Conservation (phyloP, 2,329 filamentous ascomycete species). For the Helminthosporium solani region DNA sequence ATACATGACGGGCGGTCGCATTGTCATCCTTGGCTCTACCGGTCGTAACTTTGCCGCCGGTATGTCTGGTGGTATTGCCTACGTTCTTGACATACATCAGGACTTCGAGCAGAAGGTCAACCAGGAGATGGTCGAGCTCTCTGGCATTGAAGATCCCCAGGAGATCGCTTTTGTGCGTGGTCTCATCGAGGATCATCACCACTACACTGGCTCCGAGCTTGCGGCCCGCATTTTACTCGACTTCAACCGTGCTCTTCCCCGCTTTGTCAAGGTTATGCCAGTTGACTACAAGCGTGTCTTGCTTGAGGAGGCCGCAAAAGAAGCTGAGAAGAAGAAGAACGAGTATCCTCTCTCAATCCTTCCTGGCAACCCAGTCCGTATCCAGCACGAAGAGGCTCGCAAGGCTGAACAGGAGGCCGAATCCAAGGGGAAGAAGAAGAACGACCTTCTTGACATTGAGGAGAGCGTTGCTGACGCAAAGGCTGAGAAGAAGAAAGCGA, state of each 20-base stretch:
- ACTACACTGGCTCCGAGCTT: slow-evolving; percentile 95
- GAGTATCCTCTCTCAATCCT: slow-evolving; percentile 80
- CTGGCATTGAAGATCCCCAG: slow-evolving; percentile 75
- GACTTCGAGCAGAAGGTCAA: slow-evolving; percentile 95
- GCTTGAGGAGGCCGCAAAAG: slow-evolving; percentile 80
- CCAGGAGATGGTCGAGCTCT: slow-evolving; percentile 94
- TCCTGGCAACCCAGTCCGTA: slow-evolving; percentile 62
- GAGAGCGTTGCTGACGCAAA: slow-evolving; percentile 83
- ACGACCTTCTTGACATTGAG: slow-evolving; percentile 75
- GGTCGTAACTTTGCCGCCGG: slow-evolving; percentile 96
- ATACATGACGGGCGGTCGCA: slow-evolving; percentile 97
- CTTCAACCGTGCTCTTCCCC: slow-evolving; percentile 85
- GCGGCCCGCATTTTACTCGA: slow-evolving; percentile 92
- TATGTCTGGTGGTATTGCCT: slow-evolving; percentile 98
- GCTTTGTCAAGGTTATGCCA: slow-evolving; percentile 90
- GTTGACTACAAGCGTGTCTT: slow-evolving; percentile 96
- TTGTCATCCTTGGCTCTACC: slow-evolving; percentile 82
- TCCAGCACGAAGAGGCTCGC: slow-evolving; percentile 54
- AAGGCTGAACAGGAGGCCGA: slow-evolving; percentile 61
- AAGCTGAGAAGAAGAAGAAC: slow-evolving; percentile 78
- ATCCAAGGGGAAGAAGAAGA: slow-evolving; percentile 66
- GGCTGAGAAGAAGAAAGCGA: slow-evolving; percentile 84
- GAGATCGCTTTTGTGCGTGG: slow-evolving; percentile 90
- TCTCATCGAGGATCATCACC: slow-evolving; percentile 93
- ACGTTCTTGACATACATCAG: slow-evolving; percentile 83